Evolutionary conservation across 148 eudicot genomes (phyloP), one percentile per base, ranked within the genome.

Genomic region (Rheum nobile): DNA sequence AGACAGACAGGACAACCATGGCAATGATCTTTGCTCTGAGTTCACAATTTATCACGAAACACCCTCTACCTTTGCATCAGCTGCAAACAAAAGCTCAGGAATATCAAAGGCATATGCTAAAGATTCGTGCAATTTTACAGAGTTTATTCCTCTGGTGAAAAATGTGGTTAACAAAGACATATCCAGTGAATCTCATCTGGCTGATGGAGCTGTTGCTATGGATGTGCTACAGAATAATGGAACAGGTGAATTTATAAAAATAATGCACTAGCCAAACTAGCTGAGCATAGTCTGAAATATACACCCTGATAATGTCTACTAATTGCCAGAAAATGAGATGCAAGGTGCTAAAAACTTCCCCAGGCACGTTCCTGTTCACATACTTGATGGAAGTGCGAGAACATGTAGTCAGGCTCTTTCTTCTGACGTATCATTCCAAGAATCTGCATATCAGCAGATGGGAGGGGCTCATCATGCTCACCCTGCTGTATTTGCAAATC

Each of bases 311-410:
- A 17, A 65, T 65, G 22, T 32, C 39, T 65, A 16, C 5, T 32
- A 17, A 65, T 75, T 80, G 13, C 73, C 81, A 67, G 83, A 77
- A 43, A 79, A 73, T 78, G 91, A 83, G 59, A 76, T 72, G 74
- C 86, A 85, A 72, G 77, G 83, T 13, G 76, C 81, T 22, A 83
- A 86, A 65, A 80, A 73, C 74, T 88, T 83, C 55, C 96, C 97
- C 14, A 84, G 89, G 79, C 93, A 90, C 75, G 92, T 87, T 73
- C 89, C 93, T 17, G 89, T 95, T 73, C 98, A 91, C 42, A 86
- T 95, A 80, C 87, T 95, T 73, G 93, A 88, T 80, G 93, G 87
- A 71, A 91, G 78, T 82, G 76, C 72, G 55, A 88, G 81, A 76
- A 73, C 79, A 77, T 77, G 79, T 75, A 79, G 81, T 63, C 78